Conservation (phyloP, 306 rosid species). For the Fagus crenata region DNA sequence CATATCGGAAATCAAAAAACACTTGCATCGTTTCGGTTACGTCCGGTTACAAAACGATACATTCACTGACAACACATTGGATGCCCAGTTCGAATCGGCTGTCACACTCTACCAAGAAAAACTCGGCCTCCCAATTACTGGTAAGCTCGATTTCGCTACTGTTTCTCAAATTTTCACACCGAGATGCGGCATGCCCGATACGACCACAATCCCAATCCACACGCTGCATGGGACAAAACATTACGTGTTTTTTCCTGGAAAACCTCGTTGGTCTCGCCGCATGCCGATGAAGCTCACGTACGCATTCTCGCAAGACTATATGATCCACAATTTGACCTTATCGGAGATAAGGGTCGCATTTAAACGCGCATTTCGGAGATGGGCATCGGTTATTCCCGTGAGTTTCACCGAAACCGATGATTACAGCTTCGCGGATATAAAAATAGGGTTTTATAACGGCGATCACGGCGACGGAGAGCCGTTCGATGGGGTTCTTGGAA, state of each 20-base stretch:
- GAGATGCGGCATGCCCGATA: conserved; percentile 60
- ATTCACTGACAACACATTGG: conserved; percentile 33
- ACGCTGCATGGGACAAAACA: conserved; percentile 32
- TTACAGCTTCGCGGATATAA: conserved; percentile 51
- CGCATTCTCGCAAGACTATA: conserved; percentile 47
- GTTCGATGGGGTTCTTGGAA: conserved; percentile 79
- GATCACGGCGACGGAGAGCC: conserved; percentile 87
- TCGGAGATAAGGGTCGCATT: conserved; percentile 44
- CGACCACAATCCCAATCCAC: background rate
- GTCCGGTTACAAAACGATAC: conserved; percentile 8
- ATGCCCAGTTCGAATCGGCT: conserved; percentile 35
- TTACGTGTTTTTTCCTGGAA: conserved; percentile 62
- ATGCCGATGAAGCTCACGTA: conserved; percentile 72
- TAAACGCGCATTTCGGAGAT: conserved; percentile 46
- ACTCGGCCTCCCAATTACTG: conserved; percentile 53
- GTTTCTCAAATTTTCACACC: conserved; percentile 46
- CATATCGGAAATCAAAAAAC: conserved; percentile 44
- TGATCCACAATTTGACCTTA: conserved; percentile 38
- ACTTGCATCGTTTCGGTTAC: conserved; percentile 53
- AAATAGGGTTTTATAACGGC: conserved; percentile 68
- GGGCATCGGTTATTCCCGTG: conserved; percentile 77
- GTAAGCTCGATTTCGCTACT: conserved; percentile 48
- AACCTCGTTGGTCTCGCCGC: conserved; percentile 65
- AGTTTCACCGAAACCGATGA: conserved; percentile 52
- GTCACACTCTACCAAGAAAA: conserved; percentile 41